Base-by-base conservation (phyloP, 306 rosid genomes). In the Cucurbita argyrosperma region DNA sequence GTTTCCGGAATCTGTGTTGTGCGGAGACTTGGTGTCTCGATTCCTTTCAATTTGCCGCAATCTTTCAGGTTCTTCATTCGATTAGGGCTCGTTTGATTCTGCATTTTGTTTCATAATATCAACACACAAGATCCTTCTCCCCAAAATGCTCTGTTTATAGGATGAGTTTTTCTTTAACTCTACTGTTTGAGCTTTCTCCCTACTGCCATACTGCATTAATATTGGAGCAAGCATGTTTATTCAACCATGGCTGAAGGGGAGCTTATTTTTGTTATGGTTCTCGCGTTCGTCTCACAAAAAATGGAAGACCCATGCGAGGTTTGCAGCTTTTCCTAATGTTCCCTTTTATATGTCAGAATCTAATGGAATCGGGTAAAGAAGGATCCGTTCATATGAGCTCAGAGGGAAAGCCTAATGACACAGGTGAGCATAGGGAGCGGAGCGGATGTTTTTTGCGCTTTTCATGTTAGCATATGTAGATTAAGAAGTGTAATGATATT, bases 11-110 rank as follows among this genome's bases (percentile, higher is more conserved):
- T 71, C 93, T 59, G 87, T 80, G 30, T 88, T 92, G 10, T 84
- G 86, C 43, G 96, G 91, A 55, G 88, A 90, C 10, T 72, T 90
- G 35, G 88, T 82, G 5, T 81, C 96, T 75, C 90, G 96, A 60
- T 87, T 92, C 65, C 88, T 88, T 42, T 72, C 96, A 53, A 61
- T 91, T 91, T 40, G 80, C 76, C 30, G 76, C 62, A 40, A 81
- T 88, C 76, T 92, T 90, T 81, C 89, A 87, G 97, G 96, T 83
- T 73, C 21, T 52, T 16, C 19, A 52, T 52, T 6, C 9, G 56
- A 51, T 51, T 51, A 51, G 8, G 56, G 15, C 16, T 16, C 19
- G 56, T 15, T 51, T 1, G 56, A 51, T 15, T 51, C 56, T 51
- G 18, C 1, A 15, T 52, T 49, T 13, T 49, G 13, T 49, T 49